A percentile compares a stretch with the other conserved stretches of the same genome.
These are phyloP conservation scores for Auriscalpium microsporum DNA, from an alignment of 768 basidiomycete species.

Conservation along the genomic window DNA sequence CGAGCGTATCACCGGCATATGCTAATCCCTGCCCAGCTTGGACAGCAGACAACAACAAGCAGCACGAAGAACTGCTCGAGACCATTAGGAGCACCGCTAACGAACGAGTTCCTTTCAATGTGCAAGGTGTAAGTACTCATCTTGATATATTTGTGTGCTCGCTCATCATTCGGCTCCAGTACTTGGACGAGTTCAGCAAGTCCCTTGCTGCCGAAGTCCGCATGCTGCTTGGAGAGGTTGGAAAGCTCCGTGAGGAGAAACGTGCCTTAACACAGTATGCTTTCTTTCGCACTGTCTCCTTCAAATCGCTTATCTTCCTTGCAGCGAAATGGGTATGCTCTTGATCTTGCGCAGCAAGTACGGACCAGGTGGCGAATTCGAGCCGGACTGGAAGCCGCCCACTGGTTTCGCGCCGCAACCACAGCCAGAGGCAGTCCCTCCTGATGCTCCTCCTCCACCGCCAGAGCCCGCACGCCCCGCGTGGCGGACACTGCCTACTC, in stretches of 20 bases:
- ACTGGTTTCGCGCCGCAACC: neutral
- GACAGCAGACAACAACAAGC: slow-evolving; percentile 55
- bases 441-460: slow-evolving; percentile 17
- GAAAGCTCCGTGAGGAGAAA: slow-evolving; percentile 72
- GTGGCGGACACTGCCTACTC: slow-evolving; percentile 10
- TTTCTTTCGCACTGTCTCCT: neutral
- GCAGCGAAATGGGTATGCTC: slow-evolving; percentile 71
- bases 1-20: neutral
- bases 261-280: slow-evolving; percentile 73
- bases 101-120: slow-evolving; percentile 76
- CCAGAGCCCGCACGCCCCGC: slow-evolving; percentile 17
- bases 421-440: slow-evolving; percentile 14
- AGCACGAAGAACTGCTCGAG: slow-evolving; percentile 59
- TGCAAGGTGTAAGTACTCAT: slow-evolving; percentile 56
- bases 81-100: slow-evolving; percentile 64
- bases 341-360: slow-evolving; percentile 67
- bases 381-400: slow-evolving; percentile 60
- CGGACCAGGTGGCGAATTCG: slow-evolving; percentile 79
- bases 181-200: slow-evolving; percentile 83
- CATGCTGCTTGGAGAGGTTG: slow-evolving; percentile 76
- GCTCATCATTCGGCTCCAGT: slow-evolving; percentile 31
- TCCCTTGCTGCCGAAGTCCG: slow-evolving; percentile 77
- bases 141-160: slow-evolving; percentile 1
- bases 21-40: slow-evolving; percentile 36
- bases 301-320: neutral